Evolutionary conservation across 495 filamentous ascomycete genomes (phyloP).

Genomic region (Viridothelium virens): DNA sequence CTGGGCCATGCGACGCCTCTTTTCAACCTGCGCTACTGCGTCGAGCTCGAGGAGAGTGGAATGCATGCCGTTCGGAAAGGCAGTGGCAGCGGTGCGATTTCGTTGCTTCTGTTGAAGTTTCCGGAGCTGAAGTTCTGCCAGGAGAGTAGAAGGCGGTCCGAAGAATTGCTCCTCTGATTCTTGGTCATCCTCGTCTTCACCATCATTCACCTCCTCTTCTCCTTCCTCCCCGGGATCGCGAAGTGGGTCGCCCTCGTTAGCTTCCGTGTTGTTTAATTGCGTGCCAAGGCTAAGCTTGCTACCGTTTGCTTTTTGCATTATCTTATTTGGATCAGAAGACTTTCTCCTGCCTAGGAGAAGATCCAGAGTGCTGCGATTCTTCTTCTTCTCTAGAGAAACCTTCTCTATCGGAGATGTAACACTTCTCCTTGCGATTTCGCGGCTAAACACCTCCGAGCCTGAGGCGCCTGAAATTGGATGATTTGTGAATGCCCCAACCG

Average conservation of each 20-base stretch:
- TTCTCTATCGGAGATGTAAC: conserved; percentile 15
- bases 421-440: conserved; percentile 21
- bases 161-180: conserved; percentile 41
- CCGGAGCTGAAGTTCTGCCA: conserved; percentile 84
- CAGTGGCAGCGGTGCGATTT: conserved; percentile 56
- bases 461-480: conserved; percentile 71
- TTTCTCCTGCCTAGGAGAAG: conserved; percentile 21
- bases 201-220: conserved; percentile 37
- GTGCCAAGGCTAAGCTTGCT: conserved; percentile 21
- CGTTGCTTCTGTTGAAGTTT: conserved; percentile 76
- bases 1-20: conserved; percentile 61
- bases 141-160: conserved; percentile 75
- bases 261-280: conserved; percentile 15
- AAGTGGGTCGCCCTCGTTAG: conserved; percentile 17
- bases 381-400: conserved; percentile 21
- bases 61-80: conserved; percentile 68
- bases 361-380: conserved; percentile 27
- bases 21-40: conserved; percentile 79
- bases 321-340: conserved; percentile 12
- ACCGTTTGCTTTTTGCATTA: conserved; percentile 14
- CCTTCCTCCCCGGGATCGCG: conserved; percentile 37
- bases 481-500: conserved; percentile 91
- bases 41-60: conserved; percentile 88
- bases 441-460: conserved; percentile 31
- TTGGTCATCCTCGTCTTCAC: conserved; percentile 25